Conservation (phyloP, 305 asterid genomes). For the Fraxinus baroniana region DNA sequence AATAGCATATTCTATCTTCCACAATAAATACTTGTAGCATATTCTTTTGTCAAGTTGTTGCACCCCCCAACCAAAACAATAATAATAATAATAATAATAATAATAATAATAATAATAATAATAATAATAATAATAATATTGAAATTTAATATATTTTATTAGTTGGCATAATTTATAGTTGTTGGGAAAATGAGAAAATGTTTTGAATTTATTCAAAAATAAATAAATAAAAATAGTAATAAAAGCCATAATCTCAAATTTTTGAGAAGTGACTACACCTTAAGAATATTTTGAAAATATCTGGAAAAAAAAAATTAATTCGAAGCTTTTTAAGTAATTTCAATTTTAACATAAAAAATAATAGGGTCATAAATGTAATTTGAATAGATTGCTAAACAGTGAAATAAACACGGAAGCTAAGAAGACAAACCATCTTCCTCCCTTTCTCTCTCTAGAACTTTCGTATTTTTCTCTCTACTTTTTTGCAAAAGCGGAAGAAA, state of each 20-base stretch:
- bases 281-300: too few species aligned
- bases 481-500: background rate
- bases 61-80: too few species aligned
- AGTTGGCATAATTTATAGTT: background rate
- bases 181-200: background rate
- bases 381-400: slow-evolving; percentile 11
- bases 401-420: slow-evolving; percentile 20
- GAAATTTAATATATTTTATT: background rate
- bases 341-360: background rate
- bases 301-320: background rate
- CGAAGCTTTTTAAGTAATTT: background rate
- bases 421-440: slow-evolving; percentile 23
- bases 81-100: background rate
- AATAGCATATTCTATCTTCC: slow-evolving; percentile 26
- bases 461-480: slow-evolving; percentile 24
- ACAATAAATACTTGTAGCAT: slow-evolving; percentile 24
- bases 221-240: too few species aligned
- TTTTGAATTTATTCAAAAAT: slow-evolving; percentile 8
- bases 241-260: background rate
- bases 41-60: slow-evolving; percentile 8
- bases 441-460: slow-evolving; percentile 30
- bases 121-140: background rate
- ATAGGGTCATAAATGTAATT: slow-evolving; percentile 22
- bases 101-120: background rate
- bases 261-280: background rate